Evolutionary conservation across 139 green algal species (phyloP), one percentile per base, ranked within the genome.

Genomic region (Closterium sp.): DNA sequence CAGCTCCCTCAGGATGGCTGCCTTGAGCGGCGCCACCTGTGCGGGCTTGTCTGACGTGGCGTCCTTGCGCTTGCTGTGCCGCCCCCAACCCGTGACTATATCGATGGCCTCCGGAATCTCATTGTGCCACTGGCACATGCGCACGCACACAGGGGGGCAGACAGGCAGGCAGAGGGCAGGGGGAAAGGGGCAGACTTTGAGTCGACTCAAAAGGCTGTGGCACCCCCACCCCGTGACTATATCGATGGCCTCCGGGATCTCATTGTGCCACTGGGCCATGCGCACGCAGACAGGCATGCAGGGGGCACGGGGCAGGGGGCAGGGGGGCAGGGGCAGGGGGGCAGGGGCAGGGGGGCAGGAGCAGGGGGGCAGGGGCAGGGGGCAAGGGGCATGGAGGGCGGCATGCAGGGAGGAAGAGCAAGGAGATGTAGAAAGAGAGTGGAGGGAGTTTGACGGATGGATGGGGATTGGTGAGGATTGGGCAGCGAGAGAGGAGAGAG

Each of bases 81-180:
- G 88, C n/a, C 91, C 91, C 91, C 91, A 94, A 2, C 91, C 91
- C 29, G 91, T 94, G 70, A 94, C 73, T 22, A 94, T 79, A 27
- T 28, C 17, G 24, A 94, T 85, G 88, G n/a, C 19, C 22, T 93
- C 62, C 22, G 91, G 91, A 13, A 93, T 84, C 45, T 88, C 89
- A 31, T 89, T 91, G 45, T 38, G 31, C 91, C 91, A 94, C 91
- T 93, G 70, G 29, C 2, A 1, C 17, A 79, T 79, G 62, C 17
- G 62, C 17, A 79, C 4, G 38, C 38, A 50, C 6, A 79, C 19
- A 28, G 29, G 85, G 9, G 42, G 9, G 28, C 22, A 32, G 34
- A 9, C 9, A 90, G 34, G 87, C 5, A 90, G 87, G 29, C 5
- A 88, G 7, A 31, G 30, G 30, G 29, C 5, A 7, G 29, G 85